Evolutionary conservation across 2,329 filamentous ascomycete genomes (phyloP).

Genomic region (Neopestalotiopsis sp.): DNA sequence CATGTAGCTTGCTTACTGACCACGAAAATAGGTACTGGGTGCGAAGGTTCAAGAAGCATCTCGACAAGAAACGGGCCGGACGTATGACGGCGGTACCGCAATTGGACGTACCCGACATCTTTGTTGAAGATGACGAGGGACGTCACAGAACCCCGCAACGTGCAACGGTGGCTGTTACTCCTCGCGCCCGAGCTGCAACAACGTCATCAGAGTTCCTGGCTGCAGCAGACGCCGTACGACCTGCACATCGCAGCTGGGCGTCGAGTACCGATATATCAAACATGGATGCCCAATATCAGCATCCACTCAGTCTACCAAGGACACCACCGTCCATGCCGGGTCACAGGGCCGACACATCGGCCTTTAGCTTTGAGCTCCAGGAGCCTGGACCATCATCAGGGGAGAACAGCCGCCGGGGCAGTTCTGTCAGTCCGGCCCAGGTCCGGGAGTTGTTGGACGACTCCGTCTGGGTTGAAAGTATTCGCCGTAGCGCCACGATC

Average conservation of each 20-base stretch:
- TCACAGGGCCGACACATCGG: slow-evolving; percentile 53
- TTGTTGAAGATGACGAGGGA: slow-evolving; percentile 79
- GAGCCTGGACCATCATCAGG: slow-evolving; percentile 45
- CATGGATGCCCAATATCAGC: slow-evolving; percentile 49
- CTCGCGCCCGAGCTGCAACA: slow-evolving; percentile 20
- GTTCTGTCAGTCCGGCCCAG: slow-evolving; percentile 75
- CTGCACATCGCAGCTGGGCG: slow-evolving; percentile 48
- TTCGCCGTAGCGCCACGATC: slow-evolving; percentile 83
- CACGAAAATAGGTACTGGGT: slow-evolving; percentile 71
- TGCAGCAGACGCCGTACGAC: slow-evolving; percentile 41
- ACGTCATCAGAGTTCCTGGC: slow-evolving; percentile 40
- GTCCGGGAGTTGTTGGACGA: slow-evolving; percentile 87
- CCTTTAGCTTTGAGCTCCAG: slow-evolving; percentile 65
- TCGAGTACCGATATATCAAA: slow-evolving; percentile 49
- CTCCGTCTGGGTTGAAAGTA: slow-evolving; percentile 92
- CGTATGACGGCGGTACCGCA: slow-evolving; percentile 81
- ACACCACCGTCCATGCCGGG: slow-evolving; percentile 46
- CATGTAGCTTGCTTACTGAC: slow-evolving; percentile 8
- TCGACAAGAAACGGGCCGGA: slow-evolving; percentile 74
- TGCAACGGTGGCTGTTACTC: slow-evolving; percentile 36
- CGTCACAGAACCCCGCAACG: slow-evolving; percentile 36
- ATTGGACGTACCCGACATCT: slow-evolving; percentile 86
- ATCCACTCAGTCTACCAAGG: slow-evolving; percentile 62
- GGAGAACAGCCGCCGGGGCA: slow-evolving; percentile 65
- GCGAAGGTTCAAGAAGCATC: slow-evolving; percentile 77